Conservation (phyloP, 108 stramenopile genomes). For the Epithemia pelagica region DNA sequence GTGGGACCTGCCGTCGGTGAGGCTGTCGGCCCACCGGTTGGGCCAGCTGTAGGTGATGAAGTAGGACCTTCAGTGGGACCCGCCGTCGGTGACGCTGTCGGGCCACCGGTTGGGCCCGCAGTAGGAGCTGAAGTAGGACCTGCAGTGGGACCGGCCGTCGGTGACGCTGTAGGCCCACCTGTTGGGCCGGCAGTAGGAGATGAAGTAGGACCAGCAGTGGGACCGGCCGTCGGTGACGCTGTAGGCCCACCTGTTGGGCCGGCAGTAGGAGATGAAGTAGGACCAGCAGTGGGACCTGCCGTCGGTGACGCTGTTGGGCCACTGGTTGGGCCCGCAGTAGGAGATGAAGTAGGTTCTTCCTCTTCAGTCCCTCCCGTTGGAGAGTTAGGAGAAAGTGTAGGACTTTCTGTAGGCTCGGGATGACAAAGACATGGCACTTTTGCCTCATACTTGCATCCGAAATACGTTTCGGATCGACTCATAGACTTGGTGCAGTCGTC, state of each 20-base stretch:
- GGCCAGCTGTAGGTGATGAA: background rate
- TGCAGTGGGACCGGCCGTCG: background rate
- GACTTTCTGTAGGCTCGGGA: too few relatives aligned
- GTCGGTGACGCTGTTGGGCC: slow-evolving; percentile 1
- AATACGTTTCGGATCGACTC: too few relatives aligned
- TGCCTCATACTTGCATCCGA: too few relatives aligned
- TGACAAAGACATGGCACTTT: too few relatives aligned
- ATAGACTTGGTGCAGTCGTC: too few relatives aligned
- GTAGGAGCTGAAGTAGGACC: background rate
- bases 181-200: slow-evolving; percentile 4
- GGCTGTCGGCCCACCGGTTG: background rate
- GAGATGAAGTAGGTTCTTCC: background rate
- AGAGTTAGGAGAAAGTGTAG: too few relatives aligned
- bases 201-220: background rate
- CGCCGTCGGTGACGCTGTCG: slow-evolving; percentile 7
- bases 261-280: slow-evolving; percentile 1
- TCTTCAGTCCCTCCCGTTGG: too few relatives aligned
- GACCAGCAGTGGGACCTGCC: background rate
- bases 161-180: background rate
- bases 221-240: background rate
- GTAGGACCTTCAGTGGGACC: slow-evolving; percentile 4
- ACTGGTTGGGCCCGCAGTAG: background rate
- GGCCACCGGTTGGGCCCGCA: background rate
- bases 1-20: background rate
- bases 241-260: slow-evolving; percentile 1